phyloP scores from a whole-genome alignment of 768 basidiomycete species.

The Lactarius indigo region DNA sequence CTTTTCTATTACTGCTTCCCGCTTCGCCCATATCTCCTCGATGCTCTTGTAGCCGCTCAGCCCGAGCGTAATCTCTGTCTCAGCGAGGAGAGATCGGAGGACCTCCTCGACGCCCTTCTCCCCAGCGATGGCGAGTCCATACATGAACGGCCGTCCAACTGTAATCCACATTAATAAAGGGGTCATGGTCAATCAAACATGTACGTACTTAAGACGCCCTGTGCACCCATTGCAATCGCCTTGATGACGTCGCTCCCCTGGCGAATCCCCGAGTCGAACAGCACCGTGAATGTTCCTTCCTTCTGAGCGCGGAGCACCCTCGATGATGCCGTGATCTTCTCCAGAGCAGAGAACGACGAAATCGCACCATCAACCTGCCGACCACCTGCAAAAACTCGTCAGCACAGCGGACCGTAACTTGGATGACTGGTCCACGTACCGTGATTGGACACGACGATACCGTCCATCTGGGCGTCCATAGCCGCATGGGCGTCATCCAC shows the following conservation, averaged over 20 bases:
- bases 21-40: conserved; percentile 60
- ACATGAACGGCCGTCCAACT: conserved; percentile 77
- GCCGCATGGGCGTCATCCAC: conserved; percentile 70
- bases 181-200: not conserved
- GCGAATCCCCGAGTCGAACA: conserved; percentile 81
- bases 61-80: conserved; percentile 62
- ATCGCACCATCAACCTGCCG: conserved; percentile 79
- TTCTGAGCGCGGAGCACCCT: conserved; percentile 55
- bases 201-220: conserved; percentile 67
- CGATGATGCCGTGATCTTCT: conserved; percentile 59
- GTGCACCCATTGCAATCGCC: conserved; percentile 82
- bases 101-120: conserved; percentile 76
- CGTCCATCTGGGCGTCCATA: conserved; percentile 59
- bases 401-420: not conserved
- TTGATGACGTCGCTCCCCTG: conserved; percentile 82
- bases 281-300: conserved; percentile 58
- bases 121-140: conserved; percentile 66
- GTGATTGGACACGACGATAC: conserved; percentile 80
- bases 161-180: not conserved
- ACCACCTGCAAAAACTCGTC: conserved; percentile 44
- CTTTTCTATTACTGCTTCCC: conserved; percentile 47
- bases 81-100: conserved; percentile 61
- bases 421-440: conserved; percentile 38
- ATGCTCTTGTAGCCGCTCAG: conserved; percentile 56
- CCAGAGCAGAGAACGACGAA: conserved; percentile 67